These are phyloP conservation scores for Carpinus fangiana DNA, from an alignment of 306 rosid genomes.

Conservation along the genomic window DNA sequence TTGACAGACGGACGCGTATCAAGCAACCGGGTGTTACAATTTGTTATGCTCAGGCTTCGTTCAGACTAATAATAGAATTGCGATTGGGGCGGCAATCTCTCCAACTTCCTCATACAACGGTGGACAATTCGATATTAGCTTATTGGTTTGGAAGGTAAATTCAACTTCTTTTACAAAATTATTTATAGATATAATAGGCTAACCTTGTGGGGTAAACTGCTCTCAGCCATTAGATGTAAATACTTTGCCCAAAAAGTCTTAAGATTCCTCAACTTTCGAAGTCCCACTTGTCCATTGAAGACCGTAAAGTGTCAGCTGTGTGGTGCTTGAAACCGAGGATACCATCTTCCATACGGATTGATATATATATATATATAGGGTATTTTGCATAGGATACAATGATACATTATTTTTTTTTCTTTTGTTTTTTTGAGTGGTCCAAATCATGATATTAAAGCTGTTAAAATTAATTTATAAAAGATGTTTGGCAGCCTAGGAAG, in stretches of 20 bases:
- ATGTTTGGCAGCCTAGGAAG: too few relatives aligned
- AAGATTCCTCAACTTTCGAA: constrained; percentile 5
- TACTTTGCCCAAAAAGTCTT: constrained; percentile 23
- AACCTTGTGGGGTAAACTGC: constrained; percentile 19
- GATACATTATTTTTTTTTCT: too few relatives aligned
- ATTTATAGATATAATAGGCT: too few relatives aligned
- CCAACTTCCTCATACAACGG: constrained; percentile 81
- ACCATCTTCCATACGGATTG: not conserved
- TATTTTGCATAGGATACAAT: too few relatives aligned
- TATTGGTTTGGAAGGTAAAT: constrained; percentile 91
- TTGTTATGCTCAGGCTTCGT: constrained; percentile 90
- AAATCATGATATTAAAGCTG: too few relatives aligned
- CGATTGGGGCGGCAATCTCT: constrained; percentile 95
- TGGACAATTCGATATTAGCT: constrained; percentile 85
- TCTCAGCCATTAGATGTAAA: constrained; percentile 29
- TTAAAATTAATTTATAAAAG: too few relatives aligned
- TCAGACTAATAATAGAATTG: constrained; percentile 83
- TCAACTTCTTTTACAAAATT: not conserved
- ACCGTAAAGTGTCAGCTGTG: not conserved
- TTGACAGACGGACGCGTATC: constrained; percentile 90
- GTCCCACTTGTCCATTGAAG: not conserved
- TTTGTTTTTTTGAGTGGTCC: too few relatives aligned
- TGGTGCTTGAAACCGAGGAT: not conserved
- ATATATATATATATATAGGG: too few relatives aligned
- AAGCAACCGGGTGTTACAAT: constrained; percentile 95